phyloP scores from a whole-genome alignment of 1,284 basidiomycete species.

The Mycena citricolor region DNA sequence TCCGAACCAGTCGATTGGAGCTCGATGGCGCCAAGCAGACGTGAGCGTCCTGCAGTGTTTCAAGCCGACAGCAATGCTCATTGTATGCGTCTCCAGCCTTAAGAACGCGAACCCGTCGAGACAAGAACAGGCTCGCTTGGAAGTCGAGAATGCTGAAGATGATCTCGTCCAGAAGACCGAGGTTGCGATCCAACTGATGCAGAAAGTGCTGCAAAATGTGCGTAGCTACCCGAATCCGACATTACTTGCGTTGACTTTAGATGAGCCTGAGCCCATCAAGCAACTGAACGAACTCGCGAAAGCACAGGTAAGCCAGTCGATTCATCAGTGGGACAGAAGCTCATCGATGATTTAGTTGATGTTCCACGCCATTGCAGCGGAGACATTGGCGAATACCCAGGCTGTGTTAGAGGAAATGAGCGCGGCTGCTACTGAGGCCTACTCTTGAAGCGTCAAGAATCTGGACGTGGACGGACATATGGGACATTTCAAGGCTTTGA shows the following conservation, averaged over 20 bases:
- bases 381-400: conserved; percentile 79
- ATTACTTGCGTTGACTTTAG: too few relatives aligned
- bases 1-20: conserved; percentile 78
- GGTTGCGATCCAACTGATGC: conserved; percentile 97
- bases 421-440: conserved; percentile 80
- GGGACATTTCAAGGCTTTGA: too few relatives aligned
- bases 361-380: conserved; percentile 84
- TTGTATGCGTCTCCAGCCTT: conserved; percentile 45
- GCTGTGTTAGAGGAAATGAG: conserved; percentile 90
- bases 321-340: neutral
- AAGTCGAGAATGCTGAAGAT: conserved; percentile 95
- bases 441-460: too few relatives aligned
- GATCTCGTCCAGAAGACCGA: conserved; percentile 97
- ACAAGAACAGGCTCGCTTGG: conserved; percentile 86
- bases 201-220: conserved; percentile 95
- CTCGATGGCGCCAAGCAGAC: conserved; percentile 68
- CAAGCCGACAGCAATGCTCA: neutral
- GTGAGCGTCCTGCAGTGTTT: conserved; percentile 33
- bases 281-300: conserved; percentile 91
- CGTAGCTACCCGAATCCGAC: conserved; percentile 30
- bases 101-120: conserved; percentile 73
- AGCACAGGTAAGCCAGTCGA: conserved; percentile 55
- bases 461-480: too few relatives aligned
- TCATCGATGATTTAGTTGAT: conserved; percentile 59
- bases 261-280: conserved; percentile 96